Evolutionary conservation across 1,139 yeast species (phyloP), one percentile per base, ranked within the genome.

Genomic region (Magnusiomyces sp.): DNA sequence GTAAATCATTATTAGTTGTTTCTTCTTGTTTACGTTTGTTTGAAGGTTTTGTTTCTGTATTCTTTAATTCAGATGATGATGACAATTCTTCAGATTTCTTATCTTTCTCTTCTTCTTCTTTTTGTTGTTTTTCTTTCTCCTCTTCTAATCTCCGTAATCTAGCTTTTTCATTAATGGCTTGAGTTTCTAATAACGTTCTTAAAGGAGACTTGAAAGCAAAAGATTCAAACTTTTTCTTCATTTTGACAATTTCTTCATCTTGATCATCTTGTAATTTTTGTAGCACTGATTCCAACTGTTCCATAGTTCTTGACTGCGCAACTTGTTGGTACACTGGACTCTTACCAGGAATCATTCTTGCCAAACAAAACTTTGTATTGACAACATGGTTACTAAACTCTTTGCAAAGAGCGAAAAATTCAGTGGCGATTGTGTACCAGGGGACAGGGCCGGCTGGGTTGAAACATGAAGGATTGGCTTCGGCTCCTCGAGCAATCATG

Each of bases 401-500:
- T 31, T 67, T 61, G 11, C 90, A 83, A 23, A 77, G 62, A n/a
- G 69, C 64, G 36, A 81, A 62, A 56, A 77, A 85, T 56, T 86
- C 84, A 43, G 70, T 71, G 11, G 78, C 74, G 3, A 79, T 70
- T 27, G 69, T 63, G 34, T 69, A 71, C 83, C 92, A 85, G 0
- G 77, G 71, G 44, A 73, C 61, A 6, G 58, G 55, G 6, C 47
- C 46, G 5, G 40, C 45, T 2, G 59, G 54, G 14, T 67, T 63
- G 63, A 92, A 92, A 46, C 88, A 83, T 1, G 95, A 75, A 6
- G 95, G 92, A 62, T 92, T 90, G 9, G 76, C 63, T 65, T 92
- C 97, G 0, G 97, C 97, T 33, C 81, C 80, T 47, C 89, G 85
- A 1, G 97, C 98, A 58, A 90, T 81, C 98, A 92, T 92, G 6